Percentiles rank a stretch among this genome's conserved stretches.
Conservation (phyloP, 2,329 filamentous ascomycete species). For the Cadophora malorum region DNA sequence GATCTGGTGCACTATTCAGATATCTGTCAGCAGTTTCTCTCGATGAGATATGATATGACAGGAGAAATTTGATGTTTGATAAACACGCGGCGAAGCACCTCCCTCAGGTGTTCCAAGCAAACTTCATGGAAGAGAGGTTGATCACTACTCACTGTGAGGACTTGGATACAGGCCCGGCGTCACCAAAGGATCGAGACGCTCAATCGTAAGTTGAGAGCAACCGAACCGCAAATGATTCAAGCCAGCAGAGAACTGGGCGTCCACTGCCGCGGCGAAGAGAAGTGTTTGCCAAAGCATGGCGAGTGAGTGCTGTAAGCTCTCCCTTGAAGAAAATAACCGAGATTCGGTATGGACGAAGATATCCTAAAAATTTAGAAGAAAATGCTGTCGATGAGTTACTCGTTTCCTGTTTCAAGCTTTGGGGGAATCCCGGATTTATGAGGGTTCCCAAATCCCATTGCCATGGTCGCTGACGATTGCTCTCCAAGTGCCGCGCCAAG, state of each 20-base stretch:
- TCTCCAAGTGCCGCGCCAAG: conserved; percentile 5
- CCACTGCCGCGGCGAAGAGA: not conserved
- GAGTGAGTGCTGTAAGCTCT: not conserved
- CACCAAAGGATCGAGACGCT: conserved; percentile 13
- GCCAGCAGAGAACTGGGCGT: not conserved
- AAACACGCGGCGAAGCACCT: no score
- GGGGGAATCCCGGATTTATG: conserved; percentile 3
- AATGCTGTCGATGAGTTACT: not conserved
- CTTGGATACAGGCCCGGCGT: not conserved
- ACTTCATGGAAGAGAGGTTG: no score
- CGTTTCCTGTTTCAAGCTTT: not conserved
- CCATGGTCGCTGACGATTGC: not conserved
- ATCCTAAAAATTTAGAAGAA: not conserved
- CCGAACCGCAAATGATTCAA: not conserved
- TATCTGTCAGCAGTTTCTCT: no score
- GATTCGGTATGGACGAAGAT: not conserved
- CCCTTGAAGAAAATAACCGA: no score
- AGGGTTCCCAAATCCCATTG: not conserved
- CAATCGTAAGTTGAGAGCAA: conserved; percentile 6
- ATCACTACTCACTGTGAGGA: not conserved
- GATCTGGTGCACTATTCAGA: conserved; percentile 29
- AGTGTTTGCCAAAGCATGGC: conserved; percentile 4
- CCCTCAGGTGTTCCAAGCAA: no score
- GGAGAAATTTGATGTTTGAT: no score
- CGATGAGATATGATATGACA: no score